Evolutionary conservation across 2,329 filamentous ascomycete genomes (phyloP), one percentile per base, ranked within the genome.

Genomic region (Clonostachys chloroleuca): DNA sequence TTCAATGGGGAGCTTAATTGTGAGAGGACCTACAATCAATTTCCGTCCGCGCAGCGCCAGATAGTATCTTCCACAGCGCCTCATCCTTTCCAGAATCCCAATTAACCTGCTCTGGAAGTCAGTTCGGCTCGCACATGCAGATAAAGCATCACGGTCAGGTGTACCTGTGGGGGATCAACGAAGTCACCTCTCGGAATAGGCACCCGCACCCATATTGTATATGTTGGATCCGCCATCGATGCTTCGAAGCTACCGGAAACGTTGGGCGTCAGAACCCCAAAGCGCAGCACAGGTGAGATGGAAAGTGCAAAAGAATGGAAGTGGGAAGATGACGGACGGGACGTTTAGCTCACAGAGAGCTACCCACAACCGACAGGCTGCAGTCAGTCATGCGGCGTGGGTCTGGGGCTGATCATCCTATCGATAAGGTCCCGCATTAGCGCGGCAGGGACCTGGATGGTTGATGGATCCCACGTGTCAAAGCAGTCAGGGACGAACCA

Each of bases 71-170:
- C 94, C 94, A 99, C 14, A 99, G 69, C 10, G 83, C 83, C 50
- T 89, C 87, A 60, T 97, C 94, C 65, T 96, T 97, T 18, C 78
- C 74, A 2, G 86, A 78, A 66, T 92, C 85, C 94, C 94, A 99
- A 65, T 90, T 83, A 47, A 94, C 84, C 90, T 95, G 49, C 43
- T 18, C 12, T 33, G 16, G n/a, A 12, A 16, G 36, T 43, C 41
- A 47, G 43, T 39, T n/a, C 51, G 54, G 24, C 24, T 30, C 24
- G 9, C 24, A 30, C 24, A 9, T 30, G 24, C 24, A 30, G 24
- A 30, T 30, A 9, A 10, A 30, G 8, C 24, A 30, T 42, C 44
- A 49, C 34, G 12, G 12, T 24, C n/a, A 45, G 37, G 63, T 79
- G 63, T 77, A 92, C 92, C 54, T 86, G 84, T 42, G 89, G 87